Evolutionary conservation across 768 basidiomycete genomes (phyloP), one percentile per base, ranked within the genome.

Genomic region (Lactarius hengduanensis): DNA sequence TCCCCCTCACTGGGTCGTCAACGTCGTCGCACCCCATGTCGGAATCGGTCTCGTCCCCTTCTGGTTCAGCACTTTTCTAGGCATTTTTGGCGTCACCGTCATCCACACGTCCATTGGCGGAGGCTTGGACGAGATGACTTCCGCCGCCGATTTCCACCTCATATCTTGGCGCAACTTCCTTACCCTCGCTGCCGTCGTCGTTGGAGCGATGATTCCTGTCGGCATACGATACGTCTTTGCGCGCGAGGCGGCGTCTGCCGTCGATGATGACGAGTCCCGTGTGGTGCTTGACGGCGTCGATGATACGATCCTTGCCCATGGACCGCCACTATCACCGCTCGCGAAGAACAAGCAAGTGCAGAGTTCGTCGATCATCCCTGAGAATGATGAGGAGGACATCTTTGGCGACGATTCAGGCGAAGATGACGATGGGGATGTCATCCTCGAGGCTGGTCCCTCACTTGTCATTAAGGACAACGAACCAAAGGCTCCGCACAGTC

Each of bases 1-100:
- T 22, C 96, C 96, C 36, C 96, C 96, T 6, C 96, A 97, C 72
- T 98, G 96, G 96, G 90, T 97, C 40, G 87, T 96, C 69, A 98
- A 98, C 74, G 82, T 97, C 65, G 80, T 97, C 10, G 92, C 91
- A 69, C 96, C 96, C 0, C 96, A 98, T 72, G 84, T 98, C 34
- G 92, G 94, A 38, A 96, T 98, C 69, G 84, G 86, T 11, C 76
- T 94, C 62, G 77, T 90, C 50, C 86, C 91, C 0, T 98, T 98
- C 77, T 98, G 94, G 94, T 78, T 84, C 64, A 90, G 87, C 74
- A 95, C 94, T 0, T 94, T 91, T 77, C 81, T 98, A 50, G 96
- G 94, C 1, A 92, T 97, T 70, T 83, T 94, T 53, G 96, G 95
- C 59, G 91, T 94, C 54, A 87, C 87, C 1, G 92, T 95, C 69